These are phyloP conservation scores for Kwoniella sp. DNA, from an alignment of 768 basidiomycete genomes.

Conservation along the genomic window DNA sequence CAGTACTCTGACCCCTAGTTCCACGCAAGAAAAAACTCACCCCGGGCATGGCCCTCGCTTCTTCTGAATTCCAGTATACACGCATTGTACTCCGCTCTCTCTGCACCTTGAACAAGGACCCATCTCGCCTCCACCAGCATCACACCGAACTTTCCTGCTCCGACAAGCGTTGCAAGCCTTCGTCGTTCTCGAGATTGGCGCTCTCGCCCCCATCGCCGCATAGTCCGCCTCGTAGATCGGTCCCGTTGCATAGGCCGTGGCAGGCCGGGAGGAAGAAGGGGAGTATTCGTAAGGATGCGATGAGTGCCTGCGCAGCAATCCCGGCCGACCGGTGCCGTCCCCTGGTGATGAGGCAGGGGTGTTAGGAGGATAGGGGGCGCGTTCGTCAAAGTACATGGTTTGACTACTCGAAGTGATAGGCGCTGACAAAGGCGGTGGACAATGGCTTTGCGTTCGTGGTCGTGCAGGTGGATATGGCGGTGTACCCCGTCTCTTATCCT, in stretches of 20 bases:
- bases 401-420: slow-evolving; percentile 17
- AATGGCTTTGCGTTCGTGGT: not conserved
- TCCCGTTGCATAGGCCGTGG: slow-evolving; percentile 18
- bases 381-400: slow-evolving; percentile 20
- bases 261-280: slow-evolving; percentile 7
- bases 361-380: not conserved
- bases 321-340: slow-evolving; percentile 19
- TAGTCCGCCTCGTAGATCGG: slow-evolving; percentile 20
- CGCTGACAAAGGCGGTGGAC: slow-evolving; percentile 11
- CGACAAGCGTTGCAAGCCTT: slow-evolving; percentile 55
- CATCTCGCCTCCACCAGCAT: slow-evolving; percentile 46
- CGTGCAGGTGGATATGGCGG: not conserved
- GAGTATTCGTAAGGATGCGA: slow-evolving; percentile 41
- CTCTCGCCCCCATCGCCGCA: slow-evolving; percentile 33
- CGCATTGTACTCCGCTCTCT: slow-evolving; percentile 47
- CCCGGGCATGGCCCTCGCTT: slow-evolving; percentile 55
- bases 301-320: slow-evolving; percentile 37
- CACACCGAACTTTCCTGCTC: slow-evolving; percentile 51
- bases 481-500: not conserved
- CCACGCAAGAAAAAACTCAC: slow-evolving; percentile 19
- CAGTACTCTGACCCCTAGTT: not conserved
- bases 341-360: not conserved
- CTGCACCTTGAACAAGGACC: slow-evolving; percentile 48
- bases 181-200: slow-evolving; percentile 52
- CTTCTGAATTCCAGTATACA: slow-evolving; percentile 50